Conservation (phyloP, 768 basidiomycete genomes). For the Suillus spraguei region DNA sequence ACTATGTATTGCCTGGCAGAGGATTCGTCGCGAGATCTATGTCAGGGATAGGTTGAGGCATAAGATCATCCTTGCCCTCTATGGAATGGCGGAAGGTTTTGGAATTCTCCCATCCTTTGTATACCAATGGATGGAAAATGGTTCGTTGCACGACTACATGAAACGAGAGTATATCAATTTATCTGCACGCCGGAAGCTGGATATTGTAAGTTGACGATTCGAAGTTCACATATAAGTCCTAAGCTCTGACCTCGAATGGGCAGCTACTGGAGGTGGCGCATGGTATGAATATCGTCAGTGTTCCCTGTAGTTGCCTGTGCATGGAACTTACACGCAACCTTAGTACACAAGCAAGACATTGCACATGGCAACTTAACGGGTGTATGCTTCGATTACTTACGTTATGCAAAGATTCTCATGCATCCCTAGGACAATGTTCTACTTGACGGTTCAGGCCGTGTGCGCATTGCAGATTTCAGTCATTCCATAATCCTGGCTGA, state of each 20-base stretch:
- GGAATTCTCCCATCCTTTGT: background rate
- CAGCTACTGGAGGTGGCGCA: background rate
- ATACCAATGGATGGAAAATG: background rate
- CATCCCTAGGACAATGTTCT: background rate
- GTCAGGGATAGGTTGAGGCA: background rate
- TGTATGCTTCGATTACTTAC: background rate
- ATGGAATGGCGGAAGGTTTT: background rate
- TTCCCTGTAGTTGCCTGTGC: background rate
- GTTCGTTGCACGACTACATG: background rate
- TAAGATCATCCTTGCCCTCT: background rate
- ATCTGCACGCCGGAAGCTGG: background rate
- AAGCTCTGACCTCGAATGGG: background rate
- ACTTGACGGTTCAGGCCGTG: background rate
- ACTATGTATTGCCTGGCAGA: background rate
- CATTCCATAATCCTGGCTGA: background rate
- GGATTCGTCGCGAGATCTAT: background rate
- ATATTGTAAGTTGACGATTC: background rate
- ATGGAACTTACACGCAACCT: background rate
- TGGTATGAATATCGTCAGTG: constrained; percentile 3
- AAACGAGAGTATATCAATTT: background rate
- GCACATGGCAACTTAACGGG: background rate
- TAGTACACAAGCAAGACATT: background rate
- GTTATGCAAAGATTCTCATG: background rate
- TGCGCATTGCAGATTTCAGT: constrained; percentile 1
- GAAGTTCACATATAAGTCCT: background rate